phyloP scores from a whole-genome alignment of 768 basidiomycete species.

The Russula earlei region DNA sequence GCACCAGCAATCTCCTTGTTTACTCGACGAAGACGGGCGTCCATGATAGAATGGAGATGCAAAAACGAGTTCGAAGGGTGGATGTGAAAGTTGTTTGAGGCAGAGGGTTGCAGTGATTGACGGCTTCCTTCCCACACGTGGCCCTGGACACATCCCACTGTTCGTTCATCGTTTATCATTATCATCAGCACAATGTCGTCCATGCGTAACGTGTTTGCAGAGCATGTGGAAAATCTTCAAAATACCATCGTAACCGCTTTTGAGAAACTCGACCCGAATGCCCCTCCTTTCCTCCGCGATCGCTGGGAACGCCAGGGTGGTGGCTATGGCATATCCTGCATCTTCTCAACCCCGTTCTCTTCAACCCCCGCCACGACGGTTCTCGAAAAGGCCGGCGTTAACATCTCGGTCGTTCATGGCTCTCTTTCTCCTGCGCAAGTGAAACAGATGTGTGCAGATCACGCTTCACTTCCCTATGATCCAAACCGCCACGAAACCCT shows the following conservation, averaged over 20 bases:
- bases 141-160: no score
- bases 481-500: conserved; percentile 48
- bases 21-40: conserved; percentile 81
- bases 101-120: no score
- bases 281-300: conserved; percentile 71
- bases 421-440: conserved; percentile 81
- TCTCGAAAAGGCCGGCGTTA: conserved; percentile 94
- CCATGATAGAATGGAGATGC: conserved; percentile 24
- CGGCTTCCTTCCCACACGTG: no score
- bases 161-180: no score
- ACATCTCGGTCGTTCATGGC: conserved; percentile 88
- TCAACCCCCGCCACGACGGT: conserved; percentile 33
- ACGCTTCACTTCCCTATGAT: conserved; percentile 61
- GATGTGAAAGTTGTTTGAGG: conserved; percentile 3
- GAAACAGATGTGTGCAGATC: conserved; percentile 92
- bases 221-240: conserved; percentile 70
- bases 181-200: conserved; percentile 16
- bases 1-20: conserved; percentile 89
- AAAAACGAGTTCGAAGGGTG: not conserved
- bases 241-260: conserved; percentile 66
- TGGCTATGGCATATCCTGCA: conserved; percentile 79
- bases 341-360: conserved; percentile 46
- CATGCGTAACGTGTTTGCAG: conserved; percentile 74
- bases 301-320: conserved; percentile 61
- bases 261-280: conserved; percentile 66